Evolutionary conservation across 192 early-diverging fungal species (phyloP).

Genomic region (Allomyces macrogynus): DNA sequence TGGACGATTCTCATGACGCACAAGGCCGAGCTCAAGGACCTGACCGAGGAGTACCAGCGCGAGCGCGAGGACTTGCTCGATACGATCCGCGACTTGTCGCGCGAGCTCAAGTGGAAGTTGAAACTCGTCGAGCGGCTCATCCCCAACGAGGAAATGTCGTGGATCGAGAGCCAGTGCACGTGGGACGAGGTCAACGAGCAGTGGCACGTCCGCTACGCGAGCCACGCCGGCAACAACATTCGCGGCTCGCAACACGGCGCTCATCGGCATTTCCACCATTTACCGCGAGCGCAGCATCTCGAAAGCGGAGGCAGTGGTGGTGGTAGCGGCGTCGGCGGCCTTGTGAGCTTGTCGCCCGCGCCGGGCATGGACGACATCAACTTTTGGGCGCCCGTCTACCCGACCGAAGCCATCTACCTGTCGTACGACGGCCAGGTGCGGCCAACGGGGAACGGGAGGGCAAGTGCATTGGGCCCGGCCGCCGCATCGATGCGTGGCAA

Average conservation of each 20-base stretch:
- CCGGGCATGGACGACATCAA: background rate
- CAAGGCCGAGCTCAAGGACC: slow-evolving; percentile 33
- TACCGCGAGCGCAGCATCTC: background rate
- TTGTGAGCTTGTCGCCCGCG: slow-evolving; percentile 4
- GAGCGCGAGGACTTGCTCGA: slow-evolving; percentile 38
- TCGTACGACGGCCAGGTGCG: background rate
- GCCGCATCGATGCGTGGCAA: slow-evolving; percentile 12
- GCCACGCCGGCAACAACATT: slow-evolving; percentile 38
- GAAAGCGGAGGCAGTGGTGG: slow-evolving; percentile 2
- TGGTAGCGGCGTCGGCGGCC: too few relatives aligned
- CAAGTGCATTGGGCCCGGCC: background rate
- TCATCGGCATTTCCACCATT: slow-evolving; percentile 17
- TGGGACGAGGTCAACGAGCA: slow-evolving; percentile 36
- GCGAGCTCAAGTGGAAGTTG: slow-evolving; percentile 29
- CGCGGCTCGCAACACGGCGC: slow-evolving; percentile 22
- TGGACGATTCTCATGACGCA: slow-evolving; percentile 23
- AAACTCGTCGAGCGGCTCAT: slow-evolving; percentile 28
- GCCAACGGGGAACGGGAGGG: background rate
- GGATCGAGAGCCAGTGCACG: slow-evolving; percentile 26
- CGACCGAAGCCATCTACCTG: slow-evolving; percentile 2
- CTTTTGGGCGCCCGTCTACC: background rate
- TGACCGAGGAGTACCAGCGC: slow-evolving; percentile 35
- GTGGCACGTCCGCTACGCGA: slow-evolving; percentile 30
- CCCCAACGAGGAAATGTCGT: slow-evolving; percentile 22
- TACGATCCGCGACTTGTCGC: slow-evolving; percentile 30